Evolutionary conservation across 768 basidiomycete species (phyloP), one percentile per base, ranked within the genome.

Genomic region (Suillus clintonianus): DNA sequence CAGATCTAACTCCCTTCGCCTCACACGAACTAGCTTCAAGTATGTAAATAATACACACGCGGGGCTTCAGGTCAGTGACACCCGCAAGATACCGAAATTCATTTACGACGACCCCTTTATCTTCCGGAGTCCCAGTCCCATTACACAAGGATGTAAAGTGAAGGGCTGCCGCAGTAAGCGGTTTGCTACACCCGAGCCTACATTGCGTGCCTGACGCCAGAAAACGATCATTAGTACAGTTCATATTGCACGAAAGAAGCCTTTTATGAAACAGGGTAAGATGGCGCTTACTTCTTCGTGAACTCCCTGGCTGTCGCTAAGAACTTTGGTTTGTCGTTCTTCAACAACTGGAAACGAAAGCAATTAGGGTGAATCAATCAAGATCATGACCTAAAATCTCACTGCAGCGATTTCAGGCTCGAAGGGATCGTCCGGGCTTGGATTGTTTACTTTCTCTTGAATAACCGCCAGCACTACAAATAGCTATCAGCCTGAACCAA

Each of bases 361-460:
- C 17, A 64, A 55, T 56, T 58, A 58, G 4, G 64, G 30, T 41
- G 59, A 19, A 30, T 27, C 47, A n/a, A 39, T 55, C 39, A 32
- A 13, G 4, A 48, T 63, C 17, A 51, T 53, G 41, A 50, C 4
- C 27, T 51, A 53, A 61, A n/a, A 34, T 78, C 89, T 61, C 72
- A 94, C 90, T 37, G 88, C 89, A 42, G 93, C 93, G 68, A 94
- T 91, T 1, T 94, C 92, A 34, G 93, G 90, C 70, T 94, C 91
- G 70, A 92, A 95, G 0, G 93, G 93, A 72, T 95, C 93, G 70
- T 95, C 93, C 19, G 91, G 82, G 72, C 89, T 91, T 19, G 93
- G 93, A 73, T 94, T 92, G 74, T 94, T 94, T 58, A 95, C 71
- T 77, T 95, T 95, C 72, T 94, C 91, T 74, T 91, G 89, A 63